Evolutionary conservation across 1,139 yeast genomes (phyloP).

Genomic region (Geotrichum citri-aurantii): DNA sequence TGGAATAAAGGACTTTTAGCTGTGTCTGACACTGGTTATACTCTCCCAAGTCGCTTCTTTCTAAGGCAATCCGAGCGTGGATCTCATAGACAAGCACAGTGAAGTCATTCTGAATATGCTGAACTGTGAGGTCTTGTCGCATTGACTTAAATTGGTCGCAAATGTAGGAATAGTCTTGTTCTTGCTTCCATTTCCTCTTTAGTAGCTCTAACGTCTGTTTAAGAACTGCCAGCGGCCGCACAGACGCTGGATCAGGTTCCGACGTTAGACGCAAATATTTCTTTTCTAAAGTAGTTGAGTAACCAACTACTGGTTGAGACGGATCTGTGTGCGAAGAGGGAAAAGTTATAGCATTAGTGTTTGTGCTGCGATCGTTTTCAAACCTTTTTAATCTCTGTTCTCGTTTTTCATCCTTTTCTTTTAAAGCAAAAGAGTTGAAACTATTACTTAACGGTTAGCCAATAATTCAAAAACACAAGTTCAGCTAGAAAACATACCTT

Average conservation of each 20-base stretch:
- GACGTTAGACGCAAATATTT: constrained; percentile 78
- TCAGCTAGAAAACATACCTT: constrained; percentile 9
- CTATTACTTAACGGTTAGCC: constrained; percentile 10
- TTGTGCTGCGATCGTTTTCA: constrained; percentile 34
- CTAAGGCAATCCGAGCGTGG: constrained; percentile 83
- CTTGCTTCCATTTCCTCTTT: constrained; percentile 48
- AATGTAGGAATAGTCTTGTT: constrained; percentile 61
- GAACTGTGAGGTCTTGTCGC: constrained; percentile 91
- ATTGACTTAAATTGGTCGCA: constrained; percentile 89
- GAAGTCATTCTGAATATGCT: constrained; percentile 74
- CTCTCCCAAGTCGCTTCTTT: constrained; percentile 81
- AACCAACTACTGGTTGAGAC: constrained; percentile 51
- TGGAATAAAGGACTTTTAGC: constrained; percentile 51
- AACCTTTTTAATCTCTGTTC: constrained; percentile 49
- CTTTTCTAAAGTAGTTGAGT: constrained; percentile 62
- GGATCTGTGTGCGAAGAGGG: constrained; percentile 14
- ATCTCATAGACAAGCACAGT: constrained; percentile 75
- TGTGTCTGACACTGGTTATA: constrained; percentile 93
- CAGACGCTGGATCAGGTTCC: constrained; percentile 80
- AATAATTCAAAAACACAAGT: not conserved
- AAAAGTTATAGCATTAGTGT: constrained; percentile 4
- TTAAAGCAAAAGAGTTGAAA: constrained; percentile 29
- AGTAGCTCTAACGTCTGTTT: constrained; percentile 54
- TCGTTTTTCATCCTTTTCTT: constrained; percentile 37
- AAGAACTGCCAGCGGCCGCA: constrained; percentile 65